These are phyloP conservation scores for Lichtheimia corymbifera DNA, from an alignment of 371 early-diverging fungal species.

Conservation along the genomic window DNA sequence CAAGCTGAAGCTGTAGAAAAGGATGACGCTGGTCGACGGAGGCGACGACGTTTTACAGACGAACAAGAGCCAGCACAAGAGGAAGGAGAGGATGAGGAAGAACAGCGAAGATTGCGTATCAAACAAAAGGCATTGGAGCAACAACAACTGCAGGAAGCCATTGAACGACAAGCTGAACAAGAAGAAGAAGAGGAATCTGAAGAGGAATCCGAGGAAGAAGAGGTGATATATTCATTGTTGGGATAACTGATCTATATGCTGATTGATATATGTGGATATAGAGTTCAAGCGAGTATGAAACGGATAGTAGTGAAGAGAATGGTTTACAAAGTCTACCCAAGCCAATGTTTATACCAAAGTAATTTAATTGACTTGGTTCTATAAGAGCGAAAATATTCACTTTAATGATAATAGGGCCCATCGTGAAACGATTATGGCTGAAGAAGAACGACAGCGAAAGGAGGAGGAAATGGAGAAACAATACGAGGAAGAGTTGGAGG, in stretches of 20 bases:
- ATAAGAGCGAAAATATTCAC: background rate
- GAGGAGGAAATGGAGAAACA: constrained; percentile 59
- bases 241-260: background rate
- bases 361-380: constrained; percentile 10
- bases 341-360: constrained; percentile 89
- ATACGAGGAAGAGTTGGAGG: constrained; percentile 58
- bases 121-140: constrained; percentile 42
- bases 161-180: constrained; percentile 15
- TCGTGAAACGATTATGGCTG: constrained; percentile 69
- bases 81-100: constrained; percentile 37
- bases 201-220: constrained; percentile 32
- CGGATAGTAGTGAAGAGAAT: constrained; percentile 59
- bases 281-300: constrained; percentile 67
- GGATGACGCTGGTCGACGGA: constrained; percentile 33
- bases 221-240: constrained; percentile 12
- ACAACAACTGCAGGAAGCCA: constrained; percentile 22
- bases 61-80: constrained; percentile 28
- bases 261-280: constrained; percentile 17
- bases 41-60: constrained; percentile 31
- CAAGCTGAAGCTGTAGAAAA: constrained; percentile 8
- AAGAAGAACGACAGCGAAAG: constrained; percentile 61
- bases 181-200: constrained; percentile 36
- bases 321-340: constrained; percentile 58
- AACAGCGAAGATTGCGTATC: constrained; percentile 42
- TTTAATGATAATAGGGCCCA: constrained; percentile 43